Percentiles rank a stretch among this genome's conserved stretches.
phyloP scores from a whole-genome alignment of 2,329 filamentous ascomycete species.

The Xylogone sp. region DNA sequence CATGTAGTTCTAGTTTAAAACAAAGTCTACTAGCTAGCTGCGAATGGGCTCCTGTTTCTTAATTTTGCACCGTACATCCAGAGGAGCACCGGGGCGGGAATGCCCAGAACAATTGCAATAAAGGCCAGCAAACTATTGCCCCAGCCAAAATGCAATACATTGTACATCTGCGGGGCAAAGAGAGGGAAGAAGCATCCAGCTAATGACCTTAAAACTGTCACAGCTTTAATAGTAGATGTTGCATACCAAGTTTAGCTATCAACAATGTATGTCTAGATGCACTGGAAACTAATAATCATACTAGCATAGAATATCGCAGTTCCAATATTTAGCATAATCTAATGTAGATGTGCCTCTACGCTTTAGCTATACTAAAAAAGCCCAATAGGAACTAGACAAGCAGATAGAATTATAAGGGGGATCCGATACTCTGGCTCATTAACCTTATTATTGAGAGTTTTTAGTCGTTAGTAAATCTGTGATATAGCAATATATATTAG shows the following conservation, averaged over 20 bases:
- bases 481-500: no score
- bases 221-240: constrained; percentile 30
- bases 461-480: no score
- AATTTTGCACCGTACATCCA: constrained; percentile 31
- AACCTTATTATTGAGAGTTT: constrained; percentile 15
- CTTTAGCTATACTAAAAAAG: constrained; percentile 56
- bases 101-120: constrained; percentile 44
- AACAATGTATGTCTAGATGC: constrained; percentile 44
- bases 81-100: constrained; percentile 41
- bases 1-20: no score
- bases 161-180: constrained; percentile 27
- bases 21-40: no score
- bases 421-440: constrained; percentile 56
- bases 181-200: constrained; percentile 34
- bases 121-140: constrained; percentile 38
- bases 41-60: constrained; percentile 33
- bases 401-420: constrained; percentile 51
- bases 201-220: neutral
- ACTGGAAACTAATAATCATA: constrained; percentile 26
- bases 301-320: constrained; percentile 45
- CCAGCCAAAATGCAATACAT: constrained; percentile 39
- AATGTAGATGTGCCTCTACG: constrained; percentile 44
- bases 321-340: constrained; percentile 51
- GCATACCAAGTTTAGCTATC: constrained; percentile 39
- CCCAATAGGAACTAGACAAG: constrained; percentile 49